Evolutionary conservation across 1,284 basidiomycete genomes (phyloP), one percentile per base, ranked within the genome.

Genomic region (Cryptococcus neoformans): DNA sequence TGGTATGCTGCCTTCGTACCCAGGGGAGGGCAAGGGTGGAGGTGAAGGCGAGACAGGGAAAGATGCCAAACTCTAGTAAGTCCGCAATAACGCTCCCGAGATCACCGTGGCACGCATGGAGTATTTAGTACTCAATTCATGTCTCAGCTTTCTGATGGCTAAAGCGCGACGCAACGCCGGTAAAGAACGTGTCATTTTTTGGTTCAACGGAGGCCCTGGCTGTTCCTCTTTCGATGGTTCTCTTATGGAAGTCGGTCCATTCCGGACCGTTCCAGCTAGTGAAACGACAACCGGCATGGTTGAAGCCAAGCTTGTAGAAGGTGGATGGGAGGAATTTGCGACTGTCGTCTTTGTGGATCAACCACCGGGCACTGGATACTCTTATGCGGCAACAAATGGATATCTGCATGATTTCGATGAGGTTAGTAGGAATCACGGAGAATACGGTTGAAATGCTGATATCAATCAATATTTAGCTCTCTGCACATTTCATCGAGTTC

Each of bases 321-420:
- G 92, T 34, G 93, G 93, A 6, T 99, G 95, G 95, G 95, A 99
- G 75, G 96, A 99, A 75, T 99, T 95, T 72, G 89, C 91, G n/a
- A 95, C 91, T 48, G 86, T 99, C 78, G 85, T 99, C 56, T 99
- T 90, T 70, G 92, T 99, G 58, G 95, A 99, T 77, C 95, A 99
- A 77, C 95, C 95, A 41, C 91, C 90, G 4, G 95, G 95, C 5
- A 98, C 95, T 8, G 95, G 95, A 7, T 89, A 90, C 74, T 94
- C 92, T 11, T 95, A 90, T 70, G 86, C 88, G 44, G 86, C 88
- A 57, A 92, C 93, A 9, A 84, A 95, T 66, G 83, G 84, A 56
- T 97, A 89, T 72, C 83, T 94, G 28, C 87, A 89, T 63, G 88
- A 89, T 57, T 80, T 94, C 40, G 77, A 83, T 16, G 83, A 90